Evolutionary conservation across 768 basidiomycete species (phyloP).

Genomic region (Mycena pura): DNA sequence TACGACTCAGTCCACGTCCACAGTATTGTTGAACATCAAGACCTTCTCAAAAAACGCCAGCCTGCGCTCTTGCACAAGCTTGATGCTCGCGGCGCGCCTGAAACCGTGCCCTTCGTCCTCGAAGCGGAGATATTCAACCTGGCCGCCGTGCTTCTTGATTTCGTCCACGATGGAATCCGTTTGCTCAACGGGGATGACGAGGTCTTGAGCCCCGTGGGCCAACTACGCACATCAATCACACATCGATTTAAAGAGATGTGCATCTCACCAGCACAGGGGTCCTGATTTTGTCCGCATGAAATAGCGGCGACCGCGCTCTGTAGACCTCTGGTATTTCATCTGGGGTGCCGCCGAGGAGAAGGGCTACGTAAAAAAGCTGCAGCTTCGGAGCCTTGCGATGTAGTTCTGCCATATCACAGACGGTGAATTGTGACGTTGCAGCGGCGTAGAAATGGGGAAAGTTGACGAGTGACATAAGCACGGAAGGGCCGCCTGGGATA

Average conservation of each 20-base stretch:
- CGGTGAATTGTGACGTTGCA: not conserved
- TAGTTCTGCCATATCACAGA: slow-evolving; percentile 7
- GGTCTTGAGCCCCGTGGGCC: slow-evolving; percentile 1
- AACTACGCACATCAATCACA: not conserved
- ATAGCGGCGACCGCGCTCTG: slow-evolving; percentile 9
- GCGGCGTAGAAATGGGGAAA: slow-evolving; percentile 19
- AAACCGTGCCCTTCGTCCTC: slow-evolving; percentile 13
- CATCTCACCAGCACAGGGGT: slow-evolving; percentile 1
- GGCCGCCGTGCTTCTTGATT: not conserved
- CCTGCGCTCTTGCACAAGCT: not conserved
- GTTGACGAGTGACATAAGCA: slow-evolving; percentile 11
- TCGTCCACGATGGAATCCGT: slow-evolving; percentile 4
- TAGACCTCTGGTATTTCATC: slow-evolving; percentile 11
- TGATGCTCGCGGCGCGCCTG: not conserved
- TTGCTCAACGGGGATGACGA: slow-evolving; percentile 3
- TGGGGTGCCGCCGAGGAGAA: slow-evolving; percentile 3
- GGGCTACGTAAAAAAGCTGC: slow-evolving; percentile 1
- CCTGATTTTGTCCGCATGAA: slow-evolving; percentile 4
- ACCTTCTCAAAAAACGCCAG: slow-evolving; percentile 7
- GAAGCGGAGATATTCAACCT: slow-evolving; percentile 9
- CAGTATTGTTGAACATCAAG: not conserved
- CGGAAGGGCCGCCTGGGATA: slow-evolving; percentile 10
- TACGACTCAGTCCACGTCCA: too few relatives aligned
- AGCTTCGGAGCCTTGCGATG: slow-evolving; percentile 8
- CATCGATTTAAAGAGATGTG: not conserved